A percentile compares a stretch with the other conserved stretches of the same genome.
Evolutionary conservation across 2,329 filamentous ascomycete genomes (phyloP).

Genomic region (Fusarium sp.): DNA sequence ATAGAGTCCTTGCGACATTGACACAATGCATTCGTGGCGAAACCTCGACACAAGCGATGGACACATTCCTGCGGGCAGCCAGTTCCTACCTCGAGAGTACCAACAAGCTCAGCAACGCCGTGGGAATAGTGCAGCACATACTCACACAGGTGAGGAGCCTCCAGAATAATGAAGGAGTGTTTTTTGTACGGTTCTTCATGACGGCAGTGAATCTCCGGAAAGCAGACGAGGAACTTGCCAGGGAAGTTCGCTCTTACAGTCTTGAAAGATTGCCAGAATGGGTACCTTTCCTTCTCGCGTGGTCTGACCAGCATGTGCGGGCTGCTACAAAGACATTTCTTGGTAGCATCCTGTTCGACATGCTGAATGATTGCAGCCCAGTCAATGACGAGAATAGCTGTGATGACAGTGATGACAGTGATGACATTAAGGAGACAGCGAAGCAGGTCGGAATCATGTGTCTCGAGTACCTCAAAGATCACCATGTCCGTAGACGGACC

Average conservation of each 20-base stretch:
- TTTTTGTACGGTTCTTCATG: conserved; percentile 61
- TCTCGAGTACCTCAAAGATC: conserved; percentile 61
- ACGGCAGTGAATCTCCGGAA: conserved; percentile 48
- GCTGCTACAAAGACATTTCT: conserved; percentile 59
- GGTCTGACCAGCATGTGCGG: conserved; percentile 59
- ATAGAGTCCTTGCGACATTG: conserved; percentile 65
- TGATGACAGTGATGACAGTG: conserved; percentile 46
- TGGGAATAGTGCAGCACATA: conserved; percentile 59
- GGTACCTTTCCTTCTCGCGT: conserved; percentile 64
- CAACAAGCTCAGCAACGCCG: conserved; percentile 50
- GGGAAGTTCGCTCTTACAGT: conserved; percentile 38
- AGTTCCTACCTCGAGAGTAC: conserved; percentile 64
- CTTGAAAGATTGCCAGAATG: conserved; percentile 57
- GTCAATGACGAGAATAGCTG: conserved; percentile 49
- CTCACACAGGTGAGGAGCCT: conserved; percentile 58
- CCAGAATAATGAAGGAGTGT: conserved; percentile 61
- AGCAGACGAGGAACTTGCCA: conserved; percentile 44
- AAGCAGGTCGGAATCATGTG: conserved; percentile 60
- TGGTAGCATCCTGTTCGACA: conserved; percentile 57
- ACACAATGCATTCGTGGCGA: conserved; percentile 65
- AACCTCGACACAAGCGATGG: conserved; percentile 56
- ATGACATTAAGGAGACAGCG: conserved; percentile 41
- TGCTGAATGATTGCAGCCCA: background rate
- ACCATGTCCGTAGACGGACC: conserved; percentile 57
- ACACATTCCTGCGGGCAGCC: conserved; percentile 70